Base-by-base conservation (phyloP, 441 rosid genomes). In the Gossypium lobatum region DNA sequence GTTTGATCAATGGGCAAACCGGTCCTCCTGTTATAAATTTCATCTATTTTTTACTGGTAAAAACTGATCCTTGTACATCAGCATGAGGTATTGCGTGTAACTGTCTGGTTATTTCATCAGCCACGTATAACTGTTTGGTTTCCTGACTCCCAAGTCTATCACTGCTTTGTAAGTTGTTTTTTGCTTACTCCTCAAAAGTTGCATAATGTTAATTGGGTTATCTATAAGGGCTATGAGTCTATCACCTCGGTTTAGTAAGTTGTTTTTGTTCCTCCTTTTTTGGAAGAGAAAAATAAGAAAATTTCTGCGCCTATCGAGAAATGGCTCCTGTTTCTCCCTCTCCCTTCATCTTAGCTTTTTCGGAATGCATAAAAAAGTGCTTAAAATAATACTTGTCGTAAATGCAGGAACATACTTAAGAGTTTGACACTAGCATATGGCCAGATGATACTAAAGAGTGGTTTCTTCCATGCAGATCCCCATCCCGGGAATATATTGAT, bases 401-500 rank as follows among this genome's bases (percentile, higher is more conserved):
- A 31, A 52, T 81, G 78, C 92, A 95, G 96, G 89, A 93, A 84
- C 75, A 91, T 93, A 83, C 92, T 93, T n/a, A 81, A 83, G 78
- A 91, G 91, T 80, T 82, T 95, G 81, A 88, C 96, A 63, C 83
- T 79, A 64, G 96, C 98, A 3, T 93, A 95, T 77, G 98, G 99
- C 63, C 95, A 95, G 83, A 93, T 95, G 99, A 93, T 95, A 78
- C 82, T 95, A 83, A 93, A 89, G 87, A 95, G 97, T 73, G 98
- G 97, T 74, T 91, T 86, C 88, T 93, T 93, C 88, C 98, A 91
- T 71, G 97, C 97, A 25, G 98, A 95, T 88, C 98, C 97, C 54
- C 98, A 95, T 81, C 99, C 98, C 0, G 99, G 98, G 81, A 95
- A 93, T 83, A 93, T 95, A 75, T 80, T 93, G 83, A 95, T 93